Evolutionary conservation across 1,284 basidiomycete genomes (phyloP), one percentile per base, ranked within the genome.

Genomic region (Entoloma clypeatum): DNA sequence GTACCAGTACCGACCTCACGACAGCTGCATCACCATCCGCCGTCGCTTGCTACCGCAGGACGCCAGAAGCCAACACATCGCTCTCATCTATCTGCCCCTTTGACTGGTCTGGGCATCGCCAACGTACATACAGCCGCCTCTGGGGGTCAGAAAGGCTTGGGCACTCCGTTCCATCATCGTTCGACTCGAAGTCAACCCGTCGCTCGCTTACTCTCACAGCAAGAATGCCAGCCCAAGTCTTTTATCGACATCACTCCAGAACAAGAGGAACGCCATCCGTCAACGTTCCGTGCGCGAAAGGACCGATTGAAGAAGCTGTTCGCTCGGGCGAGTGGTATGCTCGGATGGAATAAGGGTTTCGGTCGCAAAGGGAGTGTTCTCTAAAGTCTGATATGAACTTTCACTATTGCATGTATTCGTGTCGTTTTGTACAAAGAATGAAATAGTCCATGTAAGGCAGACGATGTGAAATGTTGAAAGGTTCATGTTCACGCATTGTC

Each of bases 161-260:
- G 41, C 14, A 36, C 41, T 19, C 39, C 45, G 13, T 52, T 49
- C 29, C 35, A 51, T 14, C 41, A 56, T 39, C 49, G 47, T 39
- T 29, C 52, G 6, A 34, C 47, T 9, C 27, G 33, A 28, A 45
- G 40, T 28, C 53, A 50, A 11, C 41, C 50, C 5, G 24, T 43
- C 16, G 33, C 42, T 7, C 44, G 39, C 26, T 21, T 40, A 6
- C 23, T 38, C 16, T 13, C 27, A 18, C 36, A 36, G 16, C 35
- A 37, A 33, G 16, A 33, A 18, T 34, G 22, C 5, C 41, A 41
- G 7, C 55, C 59, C 8, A 60, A 47, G 38, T 69, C 68, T 3
- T 70, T 70, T 48, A 69, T 68, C 24, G 59, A 65, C 43, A 60
- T 68, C 35, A 62, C 60, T 18, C 63, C 61, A 13, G 62, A 65